A percentile compares a stretch with the other conserved stretches of the same genome.
phyloP scores from a whole-genome alignment of 148 eudicot species.

The Amaranthus cruentus region DNA sequence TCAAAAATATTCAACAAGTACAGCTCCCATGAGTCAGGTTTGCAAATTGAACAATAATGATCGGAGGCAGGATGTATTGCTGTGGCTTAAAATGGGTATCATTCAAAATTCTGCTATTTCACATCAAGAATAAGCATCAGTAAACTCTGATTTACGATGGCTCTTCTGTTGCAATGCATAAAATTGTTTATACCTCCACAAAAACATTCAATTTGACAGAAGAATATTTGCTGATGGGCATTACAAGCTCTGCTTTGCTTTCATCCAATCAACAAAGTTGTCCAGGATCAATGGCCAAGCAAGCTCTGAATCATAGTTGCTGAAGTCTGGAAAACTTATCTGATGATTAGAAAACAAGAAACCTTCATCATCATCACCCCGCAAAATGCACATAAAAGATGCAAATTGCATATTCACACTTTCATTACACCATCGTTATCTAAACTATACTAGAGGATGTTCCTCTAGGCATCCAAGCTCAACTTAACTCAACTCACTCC shows the following conservation, averaged over 20 bases:
- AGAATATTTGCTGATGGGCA: background rate
- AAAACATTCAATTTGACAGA: background rate
- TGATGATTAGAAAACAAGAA: constrained; percentile 24
- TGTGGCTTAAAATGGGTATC: constrained; percentile 25
- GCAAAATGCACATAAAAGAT: background rate
- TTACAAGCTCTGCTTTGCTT: constrained; percentile 45
- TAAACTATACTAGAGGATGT: no score
- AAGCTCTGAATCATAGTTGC: constrained; percentile 62
- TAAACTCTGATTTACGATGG: background rate
- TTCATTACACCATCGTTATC: background rate
- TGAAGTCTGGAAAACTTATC: constrained; percentile 78
- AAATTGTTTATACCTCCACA: constrained; percentile 8
- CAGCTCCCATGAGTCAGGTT: constrained; percentile 8
- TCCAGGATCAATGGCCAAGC: constrained; percentile 96
- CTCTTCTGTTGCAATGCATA: constrained; percentile 7
- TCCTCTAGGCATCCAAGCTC: no score
- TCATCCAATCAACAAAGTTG: constrained; percentile 92
- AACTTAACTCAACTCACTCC: no score
- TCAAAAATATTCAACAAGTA: constrained; percentile 1
- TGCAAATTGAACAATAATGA: constrained; percentile 4
- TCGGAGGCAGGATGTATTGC: constrained; percentile 7
- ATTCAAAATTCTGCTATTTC: constrained; percentile 17
- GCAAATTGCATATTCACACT: background rate
- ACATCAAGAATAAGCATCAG: background rate
- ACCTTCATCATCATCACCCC: background rate